A percentile compares a stretch with the other conserved stretches of the same genome.
Conservation (phyloP, 768 basidiomycete genomes). For the Pholiota molesta region DNA sequence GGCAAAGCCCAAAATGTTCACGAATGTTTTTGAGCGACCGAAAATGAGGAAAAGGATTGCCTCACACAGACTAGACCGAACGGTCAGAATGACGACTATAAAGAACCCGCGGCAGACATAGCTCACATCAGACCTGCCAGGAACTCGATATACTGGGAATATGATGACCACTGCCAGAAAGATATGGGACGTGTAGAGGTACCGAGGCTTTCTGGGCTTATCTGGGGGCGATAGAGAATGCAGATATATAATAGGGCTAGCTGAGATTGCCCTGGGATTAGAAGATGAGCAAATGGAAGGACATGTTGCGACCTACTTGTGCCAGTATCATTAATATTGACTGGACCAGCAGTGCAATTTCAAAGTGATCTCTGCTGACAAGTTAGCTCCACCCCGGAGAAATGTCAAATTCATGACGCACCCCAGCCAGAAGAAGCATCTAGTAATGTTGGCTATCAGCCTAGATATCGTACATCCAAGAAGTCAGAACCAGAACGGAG, state of each 20-base stretch:
- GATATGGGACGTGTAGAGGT: constrained; percentile 66
- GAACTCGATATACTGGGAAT: constrained; percentile 82
- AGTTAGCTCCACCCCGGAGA: constrained; percentile 10
- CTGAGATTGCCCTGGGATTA: constrained; percentile 37
- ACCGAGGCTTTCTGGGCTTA: constrained; percentile 60
- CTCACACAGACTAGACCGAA: constrained; percentile 56
- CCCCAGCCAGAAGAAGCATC: constrained; percentile 93
- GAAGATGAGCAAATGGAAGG: constrained; percentile 9
- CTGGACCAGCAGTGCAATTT: constrained; percentile 76
- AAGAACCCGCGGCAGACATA: not conserved
- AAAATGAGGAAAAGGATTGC: constrained; percentile 79
- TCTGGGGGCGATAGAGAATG: constrained; percentile 65
- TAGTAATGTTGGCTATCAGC: constrained; percentile 80
- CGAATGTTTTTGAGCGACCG: constrained; percentile 59
- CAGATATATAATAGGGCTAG: constrained; percentile 83
- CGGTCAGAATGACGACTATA: not conserved
- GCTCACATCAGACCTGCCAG: constrained; percentile 76
- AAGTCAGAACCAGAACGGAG: constrained; percentile 3
- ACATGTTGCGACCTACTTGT: constrained; percentile 51
- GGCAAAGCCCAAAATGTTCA: constrained; percentile 70
- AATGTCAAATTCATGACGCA: constrained; percentile 21
- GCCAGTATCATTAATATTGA: constrained; percentile 85
- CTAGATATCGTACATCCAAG: constrained; percentile 35
- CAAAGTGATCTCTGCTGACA: constrained; percentile 60
- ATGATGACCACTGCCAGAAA: constrained; percentile 87